Evolutionary conservation across 441 rosid genomes (phyloP), one percentile per base, ranked within the genome.

Genomic region (Pelargonium cotyledonis): DNA sequence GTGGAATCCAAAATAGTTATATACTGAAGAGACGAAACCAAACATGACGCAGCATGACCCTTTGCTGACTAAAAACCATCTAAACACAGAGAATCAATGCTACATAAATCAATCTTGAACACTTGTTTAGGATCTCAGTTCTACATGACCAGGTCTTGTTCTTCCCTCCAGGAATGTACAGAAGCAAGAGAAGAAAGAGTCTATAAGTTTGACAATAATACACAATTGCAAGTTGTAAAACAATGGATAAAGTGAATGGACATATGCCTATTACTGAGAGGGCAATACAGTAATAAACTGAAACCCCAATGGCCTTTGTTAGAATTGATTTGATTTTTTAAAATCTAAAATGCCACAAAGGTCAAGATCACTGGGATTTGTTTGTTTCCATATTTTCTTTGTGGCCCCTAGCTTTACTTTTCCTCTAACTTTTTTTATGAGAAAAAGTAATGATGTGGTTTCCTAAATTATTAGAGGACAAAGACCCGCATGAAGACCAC

Each of bases 201-300:
- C 64, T 9, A 60, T 60, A 23, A 21, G 64, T n/a, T 35, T 21
- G 31, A 31, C 38, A 60, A 23, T 60, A 60, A 60, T 21, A 23
- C 26, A 31, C 64, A 60, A 60, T 2, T 60, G 35, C 64, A 60
- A 11, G 35, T 21, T 21, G 64, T 60, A 60, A 60, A 47, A 58
- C 14, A 58, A 58, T 58, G 63, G 63, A 58, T 21, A 58, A 58
- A 58, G 63, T 16, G 64, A 60, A 60, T 60, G 12, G 11, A 21
- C 12, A 58, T 19, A 57, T 58, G 63, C 23, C 19, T 18, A 29
- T 58, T 58, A 58, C 31, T 58, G 63, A 58, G 26, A 58, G 63
- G 63, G 63, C 63, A 58, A 23, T 60, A 60, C 64, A 60, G 23
- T 60, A 60, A 23, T 60, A 60, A 60, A 60, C 64, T 60, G 64